Base-by-base conservation (phyloP, 208 protist species). In the Angomonas desouzai region DNA sequence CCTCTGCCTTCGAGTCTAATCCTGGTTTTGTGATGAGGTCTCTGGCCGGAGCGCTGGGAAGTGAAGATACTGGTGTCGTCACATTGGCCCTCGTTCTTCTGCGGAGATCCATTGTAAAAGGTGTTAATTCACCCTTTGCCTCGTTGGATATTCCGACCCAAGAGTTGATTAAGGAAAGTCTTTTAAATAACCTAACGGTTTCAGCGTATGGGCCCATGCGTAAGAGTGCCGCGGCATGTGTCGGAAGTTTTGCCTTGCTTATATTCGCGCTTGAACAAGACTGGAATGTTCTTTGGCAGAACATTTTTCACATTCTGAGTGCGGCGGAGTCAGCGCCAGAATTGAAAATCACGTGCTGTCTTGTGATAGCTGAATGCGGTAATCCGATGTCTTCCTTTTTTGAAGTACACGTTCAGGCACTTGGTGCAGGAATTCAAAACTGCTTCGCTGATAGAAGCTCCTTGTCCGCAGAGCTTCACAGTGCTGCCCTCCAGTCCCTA, bases 231-330 rank as follows among this genome's bases (percentile, higher is more conserved):
- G 86, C 83, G 13, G 74, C 81, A 16, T 94, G 89, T 63, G 83
- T 94, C 28, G 83, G 79, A 49, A 81, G 81, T 6, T 62, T 94
- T 4, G 85, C 81, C 0, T 79, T 84, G 11, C 76, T 85, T 66
- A 68, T 92, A 33, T 78, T 79, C 55, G 51, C 75, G 48, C 33
- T 76, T 27, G 69, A 89, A 59, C 73, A 92, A 63, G 69, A 81
- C 57, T 94, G 89, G 86, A 65, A 36, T 29, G 77, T 86, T 59
- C 74, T 94, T 34, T 94, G 89, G 89, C 64, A 80, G 28, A 89
- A 60, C 61, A 67, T 92, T 40, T 84, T 94, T 55, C 51, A 66
- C 32, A 86, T 85, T 55, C 66, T 94, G 49, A 58, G 72, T 32
- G 73, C 79, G 3, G 40, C 53, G 13, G 76, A 78, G 20, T 81